Conservation (phyloP, 2,329 filamentous ascomycete species). For the Dactylella cylindrospora region DNA sequence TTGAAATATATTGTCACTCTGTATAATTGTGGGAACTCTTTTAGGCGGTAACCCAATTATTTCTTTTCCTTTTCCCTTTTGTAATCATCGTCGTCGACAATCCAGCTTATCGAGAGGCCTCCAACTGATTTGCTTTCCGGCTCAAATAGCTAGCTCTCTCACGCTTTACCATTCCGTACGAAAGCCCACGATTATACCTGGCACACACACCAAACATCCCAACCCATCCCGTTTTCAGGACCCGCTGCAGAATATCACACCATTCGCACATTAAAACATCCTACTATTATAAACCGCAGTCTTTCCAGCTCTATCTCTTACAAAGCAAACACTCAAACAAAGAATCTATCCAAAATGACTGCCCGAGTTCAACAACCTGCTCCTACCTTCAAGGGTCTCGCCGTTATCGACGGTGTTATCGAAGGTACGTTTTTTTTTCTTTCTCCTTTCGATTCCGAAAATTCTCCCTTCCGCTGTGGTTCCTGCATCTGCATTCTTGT, state of each 20-base stretch:
- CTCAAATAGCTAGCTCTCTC: no score
- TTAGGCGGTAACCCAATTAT: no score
- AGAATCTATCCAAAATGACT: constrained; percentile 45
- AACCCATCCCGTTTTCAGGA: no score
- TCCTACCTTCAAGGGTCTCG: constrained; percentile 57
- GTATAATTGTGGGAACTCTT: no score
- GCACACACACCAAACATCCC: no score
- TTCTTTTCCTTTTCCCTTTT: no score
- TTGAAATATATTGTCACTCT: constrained; percentile 7
- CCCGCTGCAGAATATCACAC: no score
- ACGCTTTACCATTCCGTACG: no score
- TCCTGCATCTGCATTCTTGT: constrained; percentile 45
- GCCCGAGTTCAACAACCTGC: constrained; percentile 56
- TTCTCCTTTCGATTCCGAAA: neutral
- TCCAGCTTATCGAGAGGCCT: no score
- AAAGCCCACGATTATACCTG: no score
- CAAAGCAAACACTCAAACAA: neutral
- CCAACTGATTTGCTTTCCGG: no score
- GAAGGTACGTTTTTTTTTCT: constrained; percentile 54
- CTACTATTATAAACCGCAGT: neutral
- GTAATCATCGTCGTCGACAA: no score
- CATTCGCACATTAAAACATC: constrained; percentile 36
- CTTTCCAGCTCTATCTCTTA: neutral
- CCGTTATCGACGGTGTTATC: constrained; percentile 57
- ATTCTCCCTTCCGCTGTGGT: constrained; percentile 10